Evolutionary conservation across 2,329 filamentous ascomycete species (phyloP).

Genomic region (Fusarium falciforme): DNA sequence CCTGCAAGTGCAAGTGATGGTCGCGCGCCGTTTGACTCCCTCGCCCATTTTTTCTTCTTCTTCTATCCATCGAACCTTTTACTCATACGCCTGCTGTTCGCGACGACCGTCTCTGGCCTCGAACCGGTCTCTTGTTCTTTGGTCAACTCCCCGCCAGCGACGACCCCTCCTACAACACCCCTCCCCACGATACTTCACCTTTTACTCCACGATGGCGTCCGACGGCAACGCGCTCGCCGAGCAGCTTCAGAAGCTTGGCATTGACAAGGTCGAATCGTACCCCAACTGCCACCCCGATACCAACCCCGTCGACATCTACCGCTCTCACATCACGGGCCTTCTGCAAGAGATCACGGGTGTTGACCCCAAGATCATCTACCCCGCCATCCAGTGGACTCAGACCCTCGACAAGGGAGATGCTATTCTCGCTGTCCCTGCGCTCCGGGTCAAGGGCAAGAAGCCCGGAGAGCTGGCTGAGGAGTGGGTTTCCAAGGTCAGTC

Average conservation of each 20-base stretch:
- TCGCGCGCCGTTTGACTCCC: conserved; percentile 42
- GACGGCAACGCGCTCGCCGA: conserved; percentile 41
- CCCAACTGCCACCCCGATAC: conserved; percentile 72
- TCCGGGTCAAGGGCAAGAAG: conserved; percentile 79
- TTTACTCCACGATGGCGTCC: conserved; percentile 33
- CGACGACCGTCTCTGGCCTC: conserved; percentile 14
- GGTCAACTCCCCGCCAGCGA: conserved; percentile 2
- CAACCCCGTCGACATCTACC: conserved; percentile 85
- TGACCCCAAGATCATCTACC: conserved; percentile 77
- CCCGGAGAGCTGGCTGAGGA: conserved; percentile 70
- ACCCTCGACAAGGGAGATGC: conserved; percentile 86
- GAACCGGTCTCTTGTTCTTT: conserved; percentile 8
- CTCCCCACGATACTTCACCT: not conserved
- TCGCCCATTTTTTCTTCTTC: conserved; percentile 40
- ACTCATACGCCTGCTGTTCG: conserved; percentile 18
- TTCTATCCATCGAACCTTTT: conserved; percentile 22
- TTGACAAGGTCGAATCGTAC: conserved; percentile 49
- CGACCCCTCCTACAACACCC: not conserved
- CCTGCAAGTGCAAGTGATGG: conserved; percentile 40
- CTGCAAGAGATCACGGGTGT: conserved; percentile 77
- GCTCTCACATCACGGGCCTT: conserved; percentile 78
- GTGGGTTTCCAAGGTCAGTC: conserved; percentile 68
- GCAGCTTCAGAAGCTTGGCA: conserved; percentile 41
- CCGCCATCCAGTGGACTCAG: conserved; percentile 81
- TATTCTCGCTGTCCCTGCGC: conserved; percentile 80